A percentile compares a stretch with the other conserved stretches of the same genome.
Evolutionary conservation across 805 yeast genomes (phyloP).

Genomic region (Lipomyces chichibuensis): DNA sequence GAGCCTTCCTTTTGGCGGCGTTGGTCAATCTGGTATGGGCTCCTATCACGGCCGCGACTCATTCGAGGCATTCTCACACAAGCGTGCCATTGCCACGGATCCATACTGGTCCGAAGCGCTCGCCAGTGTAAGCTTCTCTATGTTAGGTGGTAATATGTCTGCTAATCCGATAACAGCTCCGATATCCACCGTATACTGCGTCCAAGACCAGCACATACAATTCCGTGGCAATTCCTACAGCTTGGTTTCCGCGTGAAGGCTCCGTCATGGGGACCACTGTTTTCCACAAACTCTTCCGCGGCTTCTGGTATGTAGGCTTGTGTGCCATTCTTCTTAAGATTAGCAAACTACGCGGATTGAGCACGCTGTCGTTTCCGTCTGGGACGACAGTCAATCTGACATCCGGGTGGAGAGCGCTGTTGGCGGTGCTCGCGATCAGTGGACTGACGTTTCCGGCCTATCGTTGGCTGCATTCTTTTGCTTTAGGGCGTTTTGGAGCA

Average conservation of each 20-base stretch:
- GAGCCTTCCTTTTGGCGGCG: constrained; percentile 87
- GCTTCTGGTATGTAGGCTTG: constrained; percentile 1
- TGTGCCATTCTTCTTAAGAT: neutral
- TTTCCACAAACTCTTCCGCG: neutral
- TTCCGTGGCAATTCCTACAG: neutral
- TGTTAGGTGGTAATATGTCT: neutral
- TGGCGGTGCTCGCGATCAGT: neutral
- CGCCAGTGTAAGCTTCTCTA: constrained; percentile 69
- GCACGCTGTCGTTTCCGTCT: neutral
- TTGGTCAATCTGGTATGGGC: constrained; percentile 84
- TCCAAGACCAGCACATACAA: constrained; percentile 6
- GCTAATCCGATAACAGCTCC: constrained; percentile 10
- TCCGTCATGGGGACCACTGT: constrained; percentile 7
- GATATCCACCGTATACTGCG: constrained; percentile 27
- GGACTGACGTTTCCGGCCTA: neutral
- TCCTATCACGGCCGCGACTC: constrained; percentile 76
- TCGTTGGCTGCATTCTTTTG: constrained; percentile 1
- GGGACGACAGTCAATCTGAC: neutral
- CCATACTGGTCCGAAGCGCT: constrained; percentile 65
- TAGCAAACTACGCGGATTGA: neutral
- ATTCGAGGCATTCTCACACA: constrained; percentile 73
- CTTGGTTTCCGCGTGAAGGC: constrained; percentile 31
- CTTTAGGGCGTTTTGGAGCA: neutral
- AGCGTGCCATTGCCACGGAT: constrained; percentile 66
- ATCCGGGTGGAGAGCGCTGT: neutral